Evolutionary conservation across 164 flowering plant genomes (phyloP).

Genomic region (Magnolia sinica): DNA sequence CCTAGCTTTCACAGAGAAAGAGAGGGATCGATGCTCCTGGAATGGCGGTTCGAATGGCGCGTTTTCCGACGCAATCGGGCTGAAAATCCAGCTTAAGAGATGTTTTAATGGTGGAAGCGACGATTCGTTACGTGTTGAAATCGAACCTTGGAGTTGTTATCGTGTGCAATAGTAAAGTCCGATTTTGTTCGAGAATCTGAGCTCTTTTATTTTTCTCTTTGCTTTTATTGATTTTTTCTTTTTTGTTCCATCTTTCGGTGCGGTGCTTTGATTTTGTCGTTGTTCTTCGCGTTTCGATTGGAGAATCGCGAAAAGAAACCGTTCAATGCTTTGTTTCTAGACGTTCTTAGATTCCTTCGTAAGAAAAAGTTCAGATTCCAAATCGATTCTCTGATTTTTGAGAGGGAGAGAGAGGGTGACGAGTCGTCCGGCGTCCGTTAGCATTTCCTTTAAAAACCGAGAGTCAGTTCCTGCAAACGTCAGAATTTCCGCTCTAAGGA

Average conservation of each 20-base stretch:
- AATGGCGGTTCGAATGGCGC: not conserved
- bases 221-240: not conserved
- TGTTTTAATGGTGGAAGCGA: not conserved
- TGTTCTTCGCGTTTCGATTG: not conserved
- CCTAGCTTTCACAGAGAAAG: no score
- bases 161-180: not conserved
- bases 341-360: not conserved
- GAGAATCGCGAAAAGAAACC: not conserved
- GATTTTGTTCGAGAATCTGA: not conserved
- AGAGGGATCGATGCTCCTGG: no score
- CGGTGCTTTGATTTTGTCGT: not conserved
- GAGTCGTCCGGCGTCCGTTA: not conserved
- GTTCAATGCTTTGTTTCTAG: not conserved
- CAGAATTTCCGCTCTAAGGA: not conserved
- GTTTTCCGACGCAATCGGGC: no score
- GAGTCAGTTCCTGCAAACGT: not conserved
- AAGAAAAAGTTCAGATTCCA: conserved; percentile 8
- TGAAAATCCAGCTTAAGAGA: not conserved
- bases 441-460: not conserved
- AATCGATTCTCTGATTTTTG: not conserved
- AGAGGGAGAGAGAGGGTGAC: not conserved
- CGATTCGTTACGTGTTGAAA: no score
- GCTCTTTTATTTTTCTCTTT: not conserved
- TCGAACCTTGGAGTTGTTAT: not conserved
- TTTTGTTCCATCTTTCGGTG: not conserved